Percentiles rank a stretch among this genome's conserved stretches.
Evolutionary conservation across 805 yeast genomes (phyloP).

Genomic region (Pichia occidentalis): DNA sequence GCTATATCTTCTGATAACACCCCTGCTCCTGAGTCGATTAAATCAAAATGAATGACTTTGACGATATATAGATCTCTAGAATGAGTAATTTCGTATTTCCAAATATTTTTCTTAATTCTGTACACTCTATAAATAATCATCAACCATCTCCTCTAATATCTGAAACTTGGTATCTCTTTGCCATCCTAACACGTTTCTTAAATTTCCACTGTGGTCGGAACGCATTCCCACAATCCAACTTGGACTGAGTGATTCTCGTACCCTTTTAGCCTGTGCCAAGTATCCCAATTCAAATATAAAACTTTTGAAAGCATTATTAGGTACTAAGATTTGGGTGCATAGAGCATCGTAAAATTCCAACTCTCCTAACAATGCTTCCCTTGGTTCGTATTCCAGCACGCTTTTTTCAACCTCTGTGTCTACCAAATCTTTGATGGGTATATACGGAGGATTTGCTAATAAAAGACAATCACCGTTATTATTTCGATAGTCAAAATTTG

Average conservation of each 20-base stretch:
- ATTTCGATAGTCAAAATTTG: not conserved
- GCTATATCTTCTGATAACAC: not conserved
- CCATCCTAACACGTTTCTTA: constrained; percentile 66
- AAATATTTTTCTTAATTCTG: too few species aligned
- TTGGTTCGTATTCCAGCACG: constrained; percentile 70
- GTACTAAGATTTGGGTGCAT: constrained; percentile 31
- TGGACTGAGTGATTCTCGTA: constrained; percentile 7
- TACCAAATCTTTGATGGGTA: constrained; percentile 42
- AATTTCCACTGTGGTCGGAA: constrained; percentile 44
- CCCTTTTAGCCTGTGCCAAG: constrained; percentile 41
- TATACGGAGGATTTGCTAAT: constrained; percentile 90
- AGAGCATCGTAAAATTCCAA: constrained; percentile 62
- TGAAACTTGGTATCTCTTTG: constrained; percentile 15
- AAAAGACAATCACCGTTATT: constrained; percentile 40
- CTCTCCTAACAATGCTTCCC: constrained; percentile 72
- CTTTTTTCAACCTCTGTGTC: constrained; percentile 49
- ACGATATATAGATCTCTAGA: not conserved
- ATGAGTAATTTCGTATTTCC: too few species aligned
- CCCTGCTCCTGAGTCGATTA: constrained; percentile 2
- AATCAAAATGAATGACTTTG: not conserved
- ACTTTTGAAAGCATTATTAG: constrained; percentile 38
- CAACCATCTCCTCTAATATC: constrained; percentile 13
- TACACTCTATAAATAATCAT: constrained; percentile 5
- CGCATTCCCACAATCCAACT: constrained; percentile 41
- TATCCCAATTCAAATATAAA: constrained; percentile 79